phyloP scores from a whole-genome alignment of 225 moss, liverwort and hornwort species.

The Physcomitrium patens region DNA sequence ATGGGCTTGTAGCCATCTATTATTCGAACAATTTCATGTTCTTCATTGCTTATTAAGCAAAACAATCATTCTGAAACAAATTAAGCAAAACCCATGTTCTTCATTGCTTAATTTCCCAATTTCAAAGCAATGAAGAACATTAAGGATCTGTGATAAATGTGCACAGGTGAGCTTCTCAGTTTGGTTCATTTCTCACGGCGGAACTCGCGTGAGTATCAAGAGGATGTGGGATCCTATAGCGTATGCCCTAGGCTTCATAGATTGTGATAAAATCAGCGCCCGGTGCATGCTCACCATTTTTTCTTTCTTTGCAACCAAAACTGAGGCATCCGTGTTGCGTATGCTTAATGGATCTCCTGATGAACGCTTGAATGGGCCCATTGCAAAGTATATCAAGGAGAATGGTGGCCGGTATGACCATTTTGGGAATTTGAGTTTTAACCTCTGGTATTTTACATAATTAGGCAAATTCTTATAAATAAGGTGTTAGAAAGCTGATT shows the following conservation, averaged over 20 bases:
- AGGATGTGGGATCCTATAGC: slow-evolving; percentile 99
- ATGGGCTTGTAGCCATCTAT: background rate
- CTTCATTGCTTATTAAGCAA: too few species aligned
- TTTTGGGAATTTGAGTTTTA: too few species aligned
- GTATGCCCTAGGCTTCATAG: slow-evolving; percentile 88
- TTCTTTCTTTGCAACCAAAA: slow-evolving; percentile 95
- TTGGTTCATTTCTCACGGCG: slow-evolving; percentile 89
- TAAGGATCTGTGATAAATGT: slow-evolving; percentile 19
- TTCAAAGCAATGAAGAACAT: background rate
- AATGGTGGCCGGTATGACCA: slow-evolving; percentile 74
- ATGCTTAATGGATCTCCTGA: slow-evolving; percentile 98
- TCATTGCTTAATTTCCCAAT: too few species aligned
- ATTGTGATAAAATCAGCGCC: slow-evolving; percentile 96
- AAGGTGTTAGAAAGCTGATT: too few species aligned
- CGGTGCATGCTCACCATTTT: slow-evolving; percentile 99
- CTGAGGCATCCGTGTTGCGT: slow-evolving; percentile 86
- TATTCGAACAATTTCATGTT: background rate
- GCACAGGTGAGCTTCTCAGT: slow-evolving; percentile 95
- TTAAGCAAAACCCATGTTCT: too few species aligned
- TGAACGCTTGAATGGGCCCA: slow-evolving; percentile 90
- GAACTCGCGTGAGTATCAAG: slow-evolving; percentile 86
- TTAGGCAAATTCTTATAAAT: too few species aligned
- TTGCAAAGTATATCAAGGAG: slow-evolving; percentile 82
- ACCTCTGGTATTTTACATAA: too few species aligned
- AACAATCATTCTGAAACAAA: too few species aligned